A percentile compares a stretch with the other conserved stretches of the same genome.
Conservation (phyloP, 257 asterid species). For the Fraxinus excelsior region DNA sequence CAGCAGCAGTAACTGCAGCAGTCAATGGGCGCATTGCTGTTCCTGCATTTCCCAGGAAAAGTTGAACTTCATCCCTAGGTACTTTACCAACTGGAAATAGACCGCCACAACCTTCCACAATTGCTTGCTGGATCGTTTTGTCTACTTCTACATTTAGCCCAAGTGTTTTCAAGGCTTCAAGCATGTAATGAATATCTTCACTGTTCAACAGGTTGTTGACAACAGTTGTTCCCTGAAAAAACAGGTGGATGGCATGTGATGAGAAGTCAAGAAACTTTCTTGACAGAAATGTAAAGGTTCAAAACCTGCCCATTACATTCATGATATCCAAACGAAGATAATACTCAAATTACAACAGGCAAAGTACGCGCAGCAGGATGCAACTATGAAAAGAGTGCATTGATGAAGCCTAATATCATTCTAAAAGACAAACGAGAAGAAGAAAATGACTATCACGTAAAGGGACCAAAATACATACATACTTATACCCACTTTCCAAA, state of each 20-base stretch:
- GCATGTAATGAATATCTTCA: conserved; percentile 95
- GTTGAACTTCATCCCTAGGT: conserved; percentile 76
- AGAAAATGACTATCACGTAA: not conserved
- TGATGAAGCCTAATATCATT: not conserved
- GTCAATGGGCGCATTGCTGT: conserved; percentile 99
- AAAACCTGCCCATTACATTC: conserved; percentile 9
- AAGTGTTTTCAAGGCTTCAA: conserved; percentile 87
- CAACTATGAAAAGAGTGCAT: not conserved
- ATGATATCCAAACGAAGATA: not conserved
- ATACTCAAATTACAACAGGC: not conserved
- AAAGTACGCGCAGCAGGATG: not conserved
- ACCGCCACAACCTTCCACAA: conserved; percentile 89
- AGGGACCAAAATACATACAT: not conserved
- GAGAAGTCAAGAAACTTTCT: not conserved
- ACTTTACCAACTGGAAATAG: conserved; percentile 79
- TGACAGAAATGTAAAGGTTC: not conserved
- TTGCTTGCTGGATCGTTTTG: conserved; percentile 66
- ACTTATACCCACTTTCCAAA: not conserved
- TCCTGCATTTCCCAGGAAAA: conserved; percentile 98
- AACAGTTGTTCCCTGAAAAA: conserved; percentile 76
- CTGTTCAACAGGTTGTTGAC: conserved; percentile 91
- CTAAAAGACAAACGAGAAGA: not conserved
- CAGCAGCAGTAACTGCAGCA: conserved; percentile 95
- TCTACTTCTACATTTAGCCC: conserved; percentile 87
- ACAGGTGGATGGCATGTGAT: conserved; percentile 24